Conservation (phyloP, 352 stramenopile genomes). For the Phytopythium ostracodes region DNA sequence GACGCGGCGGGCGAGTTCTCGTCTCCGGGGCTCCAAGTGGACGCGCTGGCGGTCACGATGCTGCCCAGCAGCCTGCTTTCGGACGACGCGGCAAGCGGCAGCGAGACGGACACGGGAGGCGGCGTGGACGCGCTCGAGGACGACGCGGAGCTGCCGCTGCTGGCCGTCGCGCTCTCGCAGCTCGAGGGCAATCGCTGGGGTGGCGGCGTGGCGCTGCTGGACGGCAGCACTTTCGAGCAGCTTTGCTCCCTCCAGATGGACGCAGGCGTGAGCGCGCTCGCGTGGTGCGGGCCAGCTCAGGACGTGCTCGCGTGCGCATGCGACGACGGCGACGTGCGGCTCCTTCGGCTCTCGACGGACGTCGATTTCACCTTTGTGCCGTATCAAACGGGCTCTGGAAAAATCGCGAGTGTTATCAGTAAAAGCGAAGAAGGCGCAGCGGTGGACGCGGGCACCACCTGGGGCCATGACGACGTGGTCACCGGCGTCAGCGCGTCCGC, state of each 20-base stretch:
- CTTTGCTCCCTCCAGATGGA: conserved; percentile 40
- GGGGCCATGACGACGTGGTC: conserved; percentile 70
- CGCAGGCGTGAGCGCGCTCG: conserved; percentile 43
- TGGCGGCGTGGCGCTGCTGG: conserved; percentile 52
- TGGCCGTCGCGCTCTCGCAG: conserved; percentile 62
- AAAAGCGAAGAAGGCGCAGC: conserved; percentile 9
- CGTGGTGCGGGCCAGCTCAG: conserved; percentile 43
- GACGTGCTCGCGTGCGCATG: conserved; percentile 60
- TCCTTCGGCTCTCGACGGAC: conserved; percentile 35
- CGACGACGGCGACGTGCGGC: conserved; percentile 68
- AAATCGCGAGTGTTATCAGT: neutral
- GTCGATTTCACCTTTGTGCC: conserved; percentile 39
- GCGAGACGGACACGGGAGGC: neutral
- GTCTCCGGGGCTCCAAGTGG: conserved; percentile 34
- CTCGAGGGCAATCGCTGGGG: conserved; percentile 79
- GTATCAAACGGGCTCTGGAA: conserved; percentile 7
- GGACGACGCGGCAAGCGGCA: conserved; percentile 9
- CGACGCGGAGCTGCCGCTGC: conserved; percentile 27
- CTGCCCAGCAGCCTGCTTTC: conserved; percentile 20
- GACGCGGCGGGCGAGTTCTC: conserved; percentile 4
- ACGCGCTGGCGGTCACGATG: conserved; percentile 34
- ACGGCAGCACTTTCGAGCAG: conserved; percentile 31
- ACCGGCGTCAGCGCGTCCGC: conserved; percentile 43
- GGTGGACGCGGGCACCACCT: conserved; percentile 2
- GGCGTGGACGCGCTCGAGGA: conserved; percentile 2